A percentile compares a stretch with the other conserved stretches of the same genome.
Conservation (phyloP, 2,329 filamentous ascomycete genomes). For the Apiospora pterosperma region DNA sequence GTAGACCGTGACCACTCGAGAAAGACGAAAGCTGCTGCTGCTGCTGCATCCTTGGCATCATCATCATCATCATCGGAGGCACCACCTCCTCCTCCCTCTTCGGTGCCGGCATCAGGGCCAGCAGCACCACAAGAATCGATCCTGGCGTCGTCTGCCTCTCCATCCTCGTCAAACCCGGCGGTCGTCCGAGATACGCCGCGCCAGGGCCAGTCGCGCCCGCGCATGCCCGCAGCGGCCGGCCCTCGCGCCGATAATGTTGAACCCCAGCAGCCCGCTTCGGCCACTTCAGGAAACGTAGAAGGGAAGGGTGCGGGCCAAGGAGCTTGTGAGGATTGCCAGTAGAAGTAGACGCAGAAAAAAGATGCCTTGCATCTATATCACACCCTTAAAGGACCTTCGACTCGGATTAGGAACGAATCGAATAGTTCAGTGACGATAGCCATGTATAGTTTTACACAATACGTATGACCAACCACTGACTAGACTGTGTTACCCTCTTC, state of each 20-base stretch:
- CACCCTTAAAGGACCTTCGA: too few relatives aligned
- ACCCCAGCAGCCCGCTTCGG: not conserved
- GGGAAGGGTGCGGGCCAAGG: conserved; percentile 7
- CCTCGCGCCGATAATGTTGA: too few relatives aligned
- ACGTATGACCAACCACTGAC: too few relatives aligned
- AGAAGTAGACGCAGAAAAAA: not conserved
- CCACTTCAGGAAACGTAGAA: not conserved
- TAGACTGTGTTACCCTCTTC: too few relatives aligned
- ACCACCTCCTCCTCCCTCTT: not conserved
- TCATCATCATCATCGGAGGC: not conserved
- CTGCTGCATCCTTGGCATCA: not conserved
- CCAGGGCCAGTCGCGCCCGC: not conserved
- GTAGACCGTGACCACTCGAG: conserved; percentile 55
- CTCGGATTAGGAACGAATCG: too few relatives aligned
- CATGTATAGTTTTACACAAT: too few relatives aligned
- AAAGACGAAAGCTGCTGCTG: not conserved
- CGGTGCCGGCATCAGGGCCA: not conserved
- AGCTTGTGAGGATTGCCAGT: conserved; percentile 34
- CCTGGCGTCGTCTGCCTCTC: not conserved
- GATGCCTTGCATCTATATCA: too few relatives aligned
- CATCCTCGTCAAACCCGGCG: not conserved
- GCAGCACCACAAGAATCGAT: not conserved
- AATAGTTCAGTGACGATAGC: too few relatives aligned
- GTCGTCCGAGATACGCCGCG: not conserved
- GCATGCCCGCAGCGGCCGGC: not conserved